Evolutionary conservation across 345 rosid genomes (phyloP), one percentile per base, ranked within the genome.

Genomic region (Eucalyptus sideroxylon): DNA sequence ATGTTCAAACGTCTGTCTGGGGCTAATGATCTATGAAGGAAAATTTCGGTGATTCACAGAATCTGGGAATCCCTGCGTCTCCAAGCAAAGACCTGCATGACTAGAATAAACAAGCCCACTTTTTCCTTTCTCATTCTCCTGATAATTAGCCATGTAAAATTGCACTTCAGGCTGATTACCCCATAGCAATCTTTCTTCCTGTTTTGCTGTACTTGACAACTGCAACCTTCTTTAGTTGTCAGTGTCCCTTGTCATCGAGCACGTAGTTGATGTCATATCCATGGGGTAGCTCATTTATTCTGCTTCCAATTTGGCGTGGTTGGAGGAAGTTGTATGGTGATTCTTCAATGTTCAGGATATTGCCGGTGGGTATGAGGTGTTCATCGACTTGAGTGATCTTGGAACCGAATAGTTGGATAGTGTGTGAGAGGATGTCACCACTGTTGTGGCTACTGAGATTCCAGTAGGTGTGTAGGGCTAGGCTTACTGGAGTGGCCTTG

Each of bases 1-100:
- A 93, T 97, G 98, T 89, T 89, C 55, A 77, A 95, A 95, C 47
- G 69, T 91, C 83, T 94, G 92, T 26, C 94, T 93, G 7, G 95
- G 96, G 96, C 89, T 83, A 42, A 98, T 91, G 89, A 95, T 92
- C 92, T 95, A 96, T 8, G 95, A 92, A 47, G 99, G 98, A 72
- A 98, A 98, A 86, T 95, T 91, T 14, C 89, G 94, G 37, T 95
- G 95, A 88, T 98, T 95, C 24, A 97, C 99, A 3, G 97, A 90
- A 90, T 95, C 97, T 1, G 98, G 99, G 37, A 96, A 95, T 4
- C 94, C 98, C 90, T 94, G 97, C n/a, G 97, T 96, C 95, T 96
- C 96, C 92, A 95, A 91, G 87, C 96, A 93, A 45, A 95, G 27
- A 10, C 93, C 98, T 14, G 93, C 98, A 89, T 94, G 90, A 23